A percentile compares a stretch with the other conserved stretches of the same genome.
Evolutionary conservation across 202 grass and related monocot species (phyloP).

Genomic region (Alloteropsis angusta): DNA sequence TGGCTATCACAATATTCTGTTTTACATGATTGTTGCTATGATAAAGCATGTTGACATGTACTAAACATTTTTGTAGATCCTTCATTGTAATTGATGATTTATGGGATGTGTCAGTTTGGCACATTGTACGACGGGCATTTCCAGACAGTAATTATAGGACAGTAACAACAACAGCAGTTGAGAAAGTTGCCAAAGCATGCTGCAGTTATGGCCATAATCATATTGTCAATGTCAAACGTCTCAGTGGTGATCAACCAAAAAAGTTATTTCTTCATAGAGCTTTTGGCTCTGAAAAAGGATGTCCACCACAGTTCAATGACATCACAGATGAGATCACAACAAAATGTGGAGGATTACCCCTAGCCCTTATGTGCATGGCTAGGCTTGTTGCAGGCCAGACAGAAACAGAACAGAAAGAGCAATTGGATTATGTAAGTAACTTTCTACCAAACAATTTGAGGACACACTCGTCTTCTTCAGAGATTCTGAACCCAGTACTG

Average conservation of each 20-base stretch:
- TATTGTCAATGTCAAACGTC: constrained; percentile 1
- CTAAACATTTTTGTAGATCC: background rate
- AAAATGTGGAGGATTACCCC: constrained; percentile 22
- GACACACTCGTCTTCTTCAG: background rate
- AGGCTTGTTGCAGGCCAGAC: background rate
- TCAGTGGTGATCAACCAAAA: background rate
- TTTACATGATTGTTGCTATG: no score
- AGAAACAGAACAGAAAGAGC: background rate
- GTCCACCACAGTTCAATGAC: background rate
- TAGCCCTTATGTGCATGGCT: constrained; percentile 1
- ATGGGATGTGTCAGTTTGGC: background rate
- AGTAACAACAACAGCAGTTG: constrained; percentile 8
- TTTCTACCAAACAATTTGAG: background rate
- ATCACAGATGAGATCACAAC: background rate
- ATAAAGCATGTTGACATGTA: no score
- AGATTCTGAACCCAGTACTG: constrained; percentile 4
- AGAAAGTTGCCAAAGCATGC: background rate
- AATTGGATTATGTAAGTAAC: background rate
- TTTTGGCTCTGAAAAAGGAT: background rate
- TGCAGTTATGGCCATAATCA: background rate
- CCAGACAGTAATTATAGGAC: constrained; percentile 1
- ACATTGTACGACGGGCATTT: background rate
- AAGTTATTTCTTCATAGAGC: background rate
- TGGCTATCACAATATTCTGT: no score
- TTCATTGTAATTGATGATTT: constrained; percentile 10